Percentiles rank a stretch among this genome's conserved stretches.
Conservation (phyloP, 768 basidiomycete species). For the Mycena filopes region DNA sequence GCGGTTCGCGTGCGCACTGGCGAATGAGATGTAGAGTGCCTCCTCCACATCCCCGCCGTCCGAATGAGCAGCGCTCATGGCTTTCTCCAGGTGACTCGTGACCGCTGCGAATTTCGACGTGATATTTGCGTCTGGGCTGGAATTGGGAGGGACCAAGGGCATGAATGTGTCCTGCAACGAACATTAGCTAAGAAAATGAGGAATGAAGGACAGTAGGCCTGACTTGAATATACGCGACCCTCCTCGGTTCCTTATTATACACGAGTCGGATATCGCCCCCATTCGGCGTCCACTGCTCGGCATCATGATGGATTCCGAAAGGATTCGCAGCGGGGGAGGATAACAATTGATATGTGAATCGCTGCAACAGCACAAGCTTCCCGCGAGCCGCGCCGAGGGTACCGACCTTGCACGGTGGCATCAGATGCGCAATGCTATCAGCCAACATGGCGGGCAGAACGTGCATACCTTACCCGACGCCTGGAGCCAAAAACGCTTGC, state of each 20-base stretch:
- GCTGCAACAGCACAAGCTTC: slow-evolving; percentile 62
- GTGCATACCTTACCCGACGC: slow-evolving; percentile 23
- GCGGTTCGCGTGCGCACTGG: slow-evolving; percentile 23
- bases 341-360: slow-evolving; percentile 56
- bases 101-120: slow-evolving; percentile 53
- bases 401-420: slow-evolving; percentile 46
- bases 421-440: too few species aligned
- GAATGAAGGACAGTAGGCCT: too few species aligned
- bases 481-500: slow-evolving; percentile 50
- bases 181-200: slow-evolving; percentile 47
- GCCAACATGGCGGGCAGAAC: too few species aligned
- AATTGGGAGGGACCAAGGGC: slow-evolving; percentile 27
- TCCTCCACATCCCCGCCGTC: slow-evolving; percentile 45
- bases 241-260: slow-evolving; percentile 50
- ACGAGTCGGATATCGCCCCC: slow-evolving; percentile 53
- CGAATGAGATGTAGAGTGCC: slow-evolving; percentile 25
- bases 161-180: slow-evolving; percentile 31
- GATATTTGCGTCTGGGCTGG: slow-evolving; percentile 50
- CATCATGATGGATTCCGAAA: slow-evolving; percentile 54
- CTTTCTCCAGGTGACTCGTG: slow-evolving; percentile 53
- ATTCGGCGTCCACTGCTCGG: slow-evolving; percentile 59
- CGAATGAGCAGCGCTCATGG: slow-evolving; percentile 44
- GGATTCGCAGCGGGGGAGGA: slow-evolving; percentile 48
- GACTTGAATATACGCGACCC: slow-evolving; percentile 59
- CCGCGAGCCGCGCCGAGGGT: slow-evolving; percentile 62